These are phyloP conservation scores for Stagonosporopsis tanaceti DNA, from an alignment of 2,329 filamentous ascomycete genomes.

Conservation along the genomic window DNA sequence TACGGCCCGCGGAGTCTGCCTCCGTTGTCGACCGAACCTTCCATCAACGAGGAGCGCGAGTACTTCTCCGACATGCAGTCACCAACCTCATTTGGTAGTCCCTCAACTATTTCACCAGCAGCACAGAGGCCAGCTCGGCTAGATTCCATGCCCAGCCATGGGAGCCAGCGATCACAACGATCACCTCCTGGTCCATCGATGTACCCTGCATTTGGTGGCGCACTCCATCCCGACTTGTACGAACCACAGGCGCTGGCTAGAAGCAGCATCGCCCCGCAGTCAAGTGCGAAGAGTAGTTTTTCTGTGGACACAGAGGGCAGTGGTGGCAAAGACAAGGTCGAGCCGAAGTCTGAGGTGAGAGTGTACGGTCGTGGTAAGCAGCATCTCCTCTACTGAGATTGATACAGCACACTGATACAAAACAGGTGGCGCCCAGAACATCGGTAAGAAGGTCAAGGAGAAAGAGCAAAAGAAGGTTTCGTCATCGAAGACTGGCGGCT, in stretches of 20 bases:
- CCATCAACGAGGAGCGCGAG: constrained; percentile 38
- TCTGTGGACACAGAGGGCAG: constrained; percentile 50
- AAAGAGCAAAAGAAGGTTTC: constrained; percentile 57
- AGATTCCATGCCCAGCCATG: constrained; percentile 36
- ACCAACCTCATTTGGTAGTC: constrained; percentile 35
- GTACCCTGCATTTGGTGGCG: constrained; percentile 36
- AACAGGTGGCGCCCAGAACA: constrained; percentile 61
- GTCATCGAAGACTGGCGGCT: constrained; percentile 47
- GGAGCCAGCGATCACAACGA: constrained; percentile 27
- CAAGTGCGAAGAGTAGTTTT: constrained; percentile 52
- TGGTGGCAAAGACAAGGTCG: constrained; percentile 54
- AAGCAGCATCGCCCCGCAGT: constrained; percentile 24
- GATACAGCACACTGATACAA: constrained; percentile 44
- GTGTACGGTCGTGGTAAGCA: constrained; percentile 64
- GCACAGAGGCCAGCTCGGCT: constrained; percentile 34
- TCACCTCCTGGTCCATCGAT: constrained; percentile 31
- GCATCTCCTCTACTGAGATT: not conserved
- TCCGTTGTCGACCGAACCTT: constrained; percentile 31
- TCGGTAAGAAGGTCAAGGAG: constrained; percentile 62
- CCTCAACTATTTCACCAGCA: constrained; percentile 30
- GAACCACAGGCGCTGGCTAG: constrained; percentile 27
- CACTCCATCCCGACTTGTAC: constrained; percentile 39
- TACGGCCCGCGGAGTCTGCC: constrained; percentile 36
- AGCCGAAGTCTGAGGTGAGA: constrained; percentile 58
- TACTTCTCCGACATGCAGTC: constrained; percentile 42